These are phyloP conservation scores for Fusarium euwallaceae DNA, from an alignment of 2,329 filamentous ascomycete genomes.

Conservation along the genomic window DNA sequence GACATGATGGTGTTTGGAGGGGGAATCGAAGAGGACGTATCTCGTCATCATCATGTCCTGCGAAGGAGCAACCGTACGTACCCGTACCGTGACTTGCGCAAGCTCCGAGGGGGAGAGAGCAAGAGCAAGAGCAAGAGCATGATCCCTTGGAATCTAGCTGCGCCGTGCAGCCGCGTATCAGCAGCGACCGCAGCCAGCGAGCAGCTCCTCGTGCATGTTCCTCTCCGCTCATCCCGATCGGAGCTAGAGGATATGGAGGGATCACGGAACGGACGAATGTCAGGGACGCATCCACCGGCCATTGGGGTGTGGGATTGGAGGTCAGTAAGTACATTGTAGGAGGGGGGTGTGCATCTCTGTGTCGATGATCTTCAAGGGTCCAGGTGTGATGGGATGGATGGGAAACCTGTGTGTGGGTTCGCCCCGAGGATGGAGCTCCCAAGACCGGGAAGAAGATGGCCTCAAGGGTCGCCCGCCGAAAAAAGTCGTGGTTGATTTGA, in stretches of 20 bases:
- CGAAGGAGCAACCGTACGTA: conserved; percentile 12
- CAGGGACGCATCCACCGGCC: conserved; percentile 41
- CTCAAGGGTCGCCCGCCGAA: not conserved
- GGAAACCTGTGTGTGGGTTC: conserved; percentile 22
- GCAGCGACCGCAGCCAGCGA: conserved; percentile 8
- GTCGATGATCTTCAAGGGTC: conserved; percentile 21
- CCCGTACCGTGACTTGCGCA: not conserved
- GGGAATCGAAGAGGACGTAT: conserved; percentile 24
- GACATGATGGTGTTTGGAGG: conserved; percentile 7
- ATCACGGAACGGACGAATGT: conserved; percentile 40
- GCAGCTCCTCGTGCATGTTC: conserved; percentile 27
- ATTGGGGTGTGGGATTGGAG: conserved; percentile 21
- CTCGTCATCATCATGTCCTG: conserved; percentile 29
- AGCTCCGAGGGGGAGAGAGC: conserved; percentile 1
- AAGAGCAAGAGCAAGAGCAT: conserved; percentile 1
- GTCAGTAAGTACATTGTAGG: not conserved
- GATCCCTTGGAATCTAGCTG: conserved; percentile 14
- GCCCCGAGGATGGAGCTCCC: conserved; percentile 9
- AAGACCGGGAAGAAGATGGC: not conserved
- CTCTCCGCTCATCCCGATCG: conserved; percentile 41
- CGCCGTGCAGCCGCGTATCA: conserved; percentile 19
- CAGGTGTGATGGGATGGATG: conserved; percentile 7
- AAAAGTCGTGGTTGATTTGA: conserved; percentile 8
- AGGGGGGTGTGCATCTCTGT: conserved; percentile 28
- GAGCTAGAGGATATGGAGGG: conserved; percentile 31